Conservation (phyloP, 805 yeast species). For the Metschnikowia noctiluminum region DNA sequence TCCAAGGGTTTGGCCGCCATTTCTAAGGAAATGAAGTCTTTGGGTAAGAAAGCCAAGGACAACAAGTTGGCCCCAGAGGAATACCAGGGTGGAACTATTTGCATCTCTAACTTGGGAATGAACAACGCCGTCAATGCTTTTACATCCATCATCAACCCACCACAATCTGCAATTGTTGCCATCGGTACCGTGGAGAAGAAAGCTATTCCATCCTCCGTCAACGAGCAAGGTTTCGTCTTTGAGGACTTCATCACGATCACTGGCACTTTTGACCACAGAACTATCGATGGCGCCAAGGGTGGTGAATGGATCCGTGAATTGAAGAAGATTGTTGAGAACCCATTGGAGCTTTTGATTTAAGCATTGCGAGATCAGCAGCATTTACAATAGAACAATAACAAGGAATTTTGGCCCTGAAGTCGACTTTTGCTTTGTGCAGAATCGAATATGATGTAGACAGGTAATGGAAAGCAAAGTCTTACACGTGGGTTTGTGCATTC, state of each 20-base stretch:
- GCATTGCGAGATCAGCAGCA: background rate
- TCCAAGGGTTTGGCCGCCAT: slow-evolving; percentile 80
- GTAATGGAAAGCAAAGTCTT: no score
- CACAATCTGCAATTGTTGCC: slow-evolving; percentile 92
- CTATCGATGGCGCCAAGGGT: slow-evolving; percentile 95
- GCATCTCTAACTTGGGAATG: slow-evolving; percentile 99
- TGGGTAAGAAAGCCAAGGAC: slow-evolving; percentile 93
- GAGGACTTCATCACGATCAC: slow-evolving; percentile 90
- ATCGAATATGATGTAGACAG: background rate
- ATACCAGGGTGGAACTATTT: slow-evolving; percentile 98
- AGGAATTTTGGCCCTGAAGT: slow-evolving; percentile 1
- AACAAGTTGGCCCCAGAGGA: slow-evolving; percentile 94
- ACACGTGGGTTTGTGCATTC: no score
- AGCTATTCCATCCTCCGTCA: slow-evolving; percentile 88
- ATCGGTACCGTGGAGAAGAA: slow-evolving; percentile 89
- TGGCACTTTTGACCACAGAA: slow-evolving; percentile 97
- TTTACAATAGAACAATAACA: slow-evolving; percentile 7
- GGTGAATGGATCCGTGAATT: slow-evolving; percentile 95
- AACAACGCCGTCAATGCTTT: slow-evolving; percentile 88
- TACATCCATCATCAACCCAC: slow-evolving; percentile 98
- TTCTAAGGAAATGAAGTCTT: slow-evolving; percentile 81
- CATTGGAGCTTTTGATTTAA: slow-evolving; percentile 86
- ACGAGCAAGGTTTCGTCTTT: slow-evolving; percentile 88
- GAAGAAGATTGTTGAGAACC: slow-evolving; percentile 90
- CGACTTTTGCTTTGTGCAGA: background rate